Conservation (phyloP, 2,329 filamentous ascomycete species). For the Aspergillus quadricinctus region DNA sequence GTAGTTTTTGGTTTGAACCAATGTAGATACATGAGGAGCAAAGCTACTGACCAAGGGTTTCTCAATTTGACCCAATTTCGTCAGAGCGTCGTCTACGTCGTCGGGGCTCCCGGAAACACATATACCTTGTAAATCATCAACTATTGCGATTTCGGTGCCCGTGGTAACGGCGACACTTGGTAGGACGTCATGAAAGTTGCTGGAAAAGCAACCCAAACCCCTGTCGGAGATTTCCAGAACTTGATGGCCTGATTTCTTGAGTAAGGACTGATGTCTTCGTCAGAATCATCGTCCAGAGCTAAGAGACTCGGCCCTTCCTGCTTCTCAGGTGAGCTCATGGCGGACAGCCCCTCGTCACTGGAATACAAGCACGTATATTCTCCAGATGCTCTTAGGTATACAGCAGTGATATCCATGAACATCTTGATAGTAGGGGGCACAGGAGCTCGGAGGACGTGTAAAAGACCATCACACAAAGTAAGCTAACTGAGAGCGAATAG, state of each 20-base stretch:
- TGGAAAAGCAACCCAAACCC: conserved; percentile 21
- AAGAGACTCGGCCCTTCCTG: conserved; percentile 6
- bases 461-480: too few relatives aligned
- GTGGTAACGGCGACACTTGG: conserved; percentile 21
- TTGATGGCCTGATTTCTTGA: conserved; percentile 11
- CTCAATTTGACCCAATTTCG: conserved; percentile 25
- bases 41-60: conserved; percentile 22
- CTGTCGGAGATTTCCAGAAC: conserved; percentile 21
- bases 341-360: conserved; percentile 3
- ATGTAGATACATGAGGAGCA: too few relatives aligned
- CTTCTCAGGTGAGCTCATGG: not conserved
- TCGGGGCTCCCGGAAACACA: conserved; percentile 19
- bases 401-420: too few relatives aligned
- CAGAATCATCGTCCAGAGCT: conserved; percentile 12
- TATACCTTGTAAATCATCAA: conserved; percentile 19
- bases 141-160: conserved; percentile 22
- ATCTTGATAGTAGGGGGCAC: too few relatives aligned
- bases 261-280: conserved; percentile 11
- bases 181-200: conserved; percentile 16
- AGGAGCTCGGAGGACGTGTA: too few relatives aligned
- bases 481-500: too few relatives aligned
- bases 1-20: too few relatives aligned
- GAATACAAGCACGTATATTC: too few relatives aligned
- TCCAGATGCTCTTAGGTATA: too few relatives aligned
- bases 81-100: conserved; percentile 27